Evolutionary conservation across 169 alveolate species (phyloP).

Genomic region (Cryptosporidium ryanae): DNA sequence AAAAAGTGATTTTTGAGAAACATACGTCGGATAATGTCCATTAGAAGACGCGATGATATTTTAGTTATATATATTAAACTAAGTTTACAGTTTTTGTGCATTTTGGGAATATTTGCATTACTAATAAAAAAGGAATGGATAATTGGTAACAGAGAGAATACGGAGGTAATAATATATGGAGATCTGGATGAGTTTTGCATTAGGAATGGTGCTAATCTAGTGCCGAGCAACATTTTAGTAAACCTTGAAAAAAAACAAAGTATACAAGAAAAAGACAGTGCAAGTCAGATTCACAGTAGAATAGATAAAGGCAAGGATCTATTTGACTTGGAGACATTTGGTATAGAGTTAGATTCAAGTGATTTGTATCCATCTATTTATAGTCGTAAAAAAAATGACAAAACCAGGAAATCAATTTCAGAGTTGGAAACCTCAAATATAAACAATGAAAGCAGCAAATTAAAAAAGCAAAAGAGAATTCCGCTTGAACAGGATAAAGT

Average conservation of each 20-base stretch:
- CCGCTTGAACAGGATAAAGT: background rate
- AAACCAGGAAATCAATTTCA: no score
- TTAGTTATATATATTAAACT: conserved; percentile 42
- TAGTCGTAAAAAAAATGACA: conserved; percentile 8
- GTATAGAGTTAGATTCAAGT: background rate
- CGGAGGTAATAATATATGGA: conserved; percentile 10
- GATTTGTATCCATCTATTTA: background rate
- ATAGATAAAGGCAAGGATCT: background rate
- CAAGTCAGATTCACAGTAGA: background rate
- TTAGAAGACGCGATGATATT: conserved; percentile 36
- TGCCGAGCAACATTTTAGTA: background rate
- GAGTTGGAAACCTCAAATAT: no score
- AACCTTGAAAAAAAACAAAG: background rate
- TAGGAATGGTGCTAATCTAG: background rate
- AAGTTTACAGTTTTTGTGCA: conserved; percentile 15
- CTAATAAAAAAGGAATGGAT: conserved; percentile 50
- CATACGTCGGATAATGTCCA: conserved; percentile 11
- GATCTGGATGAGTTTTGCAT: conserved; percentile 27
- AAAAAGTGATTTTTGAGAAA: background rate
- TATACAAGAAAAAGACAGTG: background rate
- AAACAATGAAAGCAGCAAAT: background rate
- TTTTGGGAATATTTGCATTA: conserved; percentile 3
- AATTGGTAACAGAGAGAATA: conserved; percentile 2
- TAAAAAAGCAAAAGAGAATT: conserved; percentile 1
- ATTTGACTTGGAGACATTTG: background rate